Base-by-base conservation (phyloP, 208 protist species). In the Trichomonas gallinae region DNA sequence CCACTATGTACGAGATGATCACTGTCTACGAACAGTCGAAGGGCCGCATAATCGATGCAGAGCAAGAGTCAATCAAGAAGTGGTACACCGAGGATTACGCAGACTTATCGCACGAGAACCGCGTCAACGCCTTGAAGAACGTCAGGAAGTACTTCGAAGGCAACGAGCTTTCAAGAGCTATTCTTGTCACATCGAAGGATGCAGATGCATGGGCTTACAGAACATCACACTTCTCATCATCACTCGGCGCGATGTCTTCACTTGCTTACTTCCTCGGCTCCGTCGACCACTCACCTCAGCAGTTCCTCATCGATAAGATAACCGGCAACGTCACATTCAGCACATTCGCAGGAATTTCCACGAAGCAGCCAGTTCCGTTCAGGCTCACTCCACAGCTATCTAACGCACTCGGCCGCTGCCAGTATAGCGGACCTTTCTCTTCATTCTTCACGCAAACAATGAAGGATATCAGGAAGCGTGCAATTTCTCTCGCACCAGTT, bases 1-100 rank as follows among this genome's bases (percentile, higher is more conserved):
- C 45, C 15, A 58, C 87, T 21, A 93, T 93, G 87, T 93, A 93
- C 26, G 87, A 93, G 31, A 93, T 93, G 87, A 93, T 93, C n/a
- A 48, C 44, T 38, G 87, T 93, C 26, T 93, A 51, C 15, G 40
- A 93, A 36, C 87, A 93, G 46, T 38, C 23, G 0, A 93, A 93
- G 31, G 40, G 44, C 10, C 26, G 40, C 34, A 51, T 93, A 15
- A 26, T 51, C 4, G 87, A 93, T 17, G 87, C 87, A 1, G 87
- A 93, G n/a, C 87, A 93, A 36, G 26, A 36, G 4, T 42, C 87
- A 1, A 17, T 93, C 11, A 34, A 44, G 26, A 44, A 17, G 13
- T 51, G 40, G 44, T 34, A 48, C 11, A 42, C 48, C 26, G 87
- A 9, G 6, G 15, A 42, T 38, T 93, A 93, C 45, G 34, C 31